Evolutionary conservation across 176 grass and related monocot genomes (phyloP).

Genomic region (Aegilops bicornis): DNA sequence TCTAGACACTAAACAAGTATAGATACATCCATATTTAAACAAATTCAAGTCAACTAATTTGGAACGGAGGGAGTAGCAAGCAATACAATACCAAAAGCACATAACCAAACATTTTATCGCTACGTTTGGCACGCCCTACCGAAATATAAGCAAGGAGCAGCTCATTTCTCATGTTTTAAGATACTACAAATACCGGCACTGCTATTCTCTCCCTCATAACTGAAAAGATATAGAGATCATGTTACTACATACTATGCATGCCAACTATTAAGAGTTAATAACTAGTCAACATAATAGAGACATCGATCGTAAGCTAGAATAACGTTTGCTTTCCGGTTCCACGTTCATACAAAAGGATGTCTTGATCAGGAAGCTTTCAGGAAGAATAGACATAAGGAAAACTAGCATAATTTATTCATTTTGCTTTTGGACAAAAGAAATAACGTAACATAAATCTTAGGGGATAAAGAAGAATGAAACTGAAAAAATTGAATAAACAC

Average conservation of each 20-base stretch:
- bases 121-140: not conserved
- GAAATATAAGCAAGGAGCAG: conserved; percentile 4
- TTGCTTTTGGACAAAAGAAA: not conserved
- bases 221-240: not conserved
- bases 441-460: conserved; percentile 3
- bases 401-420: not conserved
- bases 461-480: not conserved
- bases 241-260: not conserved
- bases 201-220: not conserved
- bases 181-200: not conserved
- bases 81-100: not conserved
- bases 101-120: not conserved
- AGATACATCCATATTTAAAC: too few relatives aligned
- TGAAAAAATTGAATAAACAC: not conserved
- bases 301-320: not conserved
- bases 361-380: not conserved
- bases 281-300: not conserved
- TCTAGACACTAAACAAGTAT: too few relatives aligned
- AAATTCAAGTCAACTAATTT: too few relatives aligned
- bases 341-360: not conserved
- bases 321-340: not conserved
- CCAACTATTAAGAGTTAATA: not conserved
- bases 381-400: not conserved
- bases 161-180: conserved; percentile 6
- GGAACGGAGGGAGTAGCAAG: not conserved